Base-by-base conservation (phyloP, 2,329 filamentous ascomycete genomes). In the Leptographium galeiforme region DNA sequence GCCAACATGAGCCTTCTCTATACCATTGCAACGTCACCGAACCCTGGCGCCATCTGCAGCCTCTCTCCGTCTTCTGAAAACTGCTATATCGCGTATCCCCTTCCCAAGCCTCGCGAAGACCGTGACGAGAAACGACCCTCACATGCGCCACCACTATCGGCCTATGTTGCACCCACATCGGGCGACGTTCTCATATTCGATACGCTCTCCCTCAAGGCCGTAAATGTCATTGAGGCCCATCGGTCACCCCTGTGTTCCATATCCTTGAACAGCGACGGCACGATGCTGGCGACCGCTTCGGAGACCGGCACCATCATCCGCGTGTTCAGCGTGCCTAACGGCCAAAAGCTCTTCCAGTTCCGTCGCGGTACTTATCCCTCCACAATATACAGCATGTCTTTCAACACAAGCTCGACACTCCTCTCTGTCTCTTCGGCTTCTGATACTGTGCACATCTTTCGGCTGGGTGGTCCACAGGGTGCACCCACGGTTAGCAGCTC, bases 261-360 rank as follows among this genome's bases (percentile, higher is more conserved):
- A 52, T 86, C 89, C 25, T 76, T 98, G 57, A 98, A 96, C 67
- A 90, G 82, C 63, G 89, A 96, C 57, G 93, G 93, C 13, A 96
- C 87, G 4, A 70, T 96, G 45, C 76, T 98, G 46, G 93, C 93
- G 14, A 98, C 93, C 2, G 89, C 93, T 1, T 97, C 91, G 25
- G 93, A 98, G 66, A 98, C 95, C 52, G 93, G 93, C 58, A 98
- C 93, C 0, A 95, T 98, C 56, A 95, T 98, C 58, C 84, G 93
- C 16, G 89, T 98, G 51, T 98, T 98, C 68, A 89, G 88, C 1
- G 81, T 98, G 1, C 93, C 93, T 3, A 82, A 84, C 58, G 93
- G 88, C 12, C 84, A 91, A 63, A 98, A 97, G 67, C 77, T 98
- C 18, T 97, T 90, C 67, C 91, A 98, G 66, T 98, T 98, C 70